Percentiles rank a stretch among this genome's conserved stretches.
Evolutionary conservation across 108 stramenopile species (phyloP).

Genomic region (Craspedostauros australis): DNA sequence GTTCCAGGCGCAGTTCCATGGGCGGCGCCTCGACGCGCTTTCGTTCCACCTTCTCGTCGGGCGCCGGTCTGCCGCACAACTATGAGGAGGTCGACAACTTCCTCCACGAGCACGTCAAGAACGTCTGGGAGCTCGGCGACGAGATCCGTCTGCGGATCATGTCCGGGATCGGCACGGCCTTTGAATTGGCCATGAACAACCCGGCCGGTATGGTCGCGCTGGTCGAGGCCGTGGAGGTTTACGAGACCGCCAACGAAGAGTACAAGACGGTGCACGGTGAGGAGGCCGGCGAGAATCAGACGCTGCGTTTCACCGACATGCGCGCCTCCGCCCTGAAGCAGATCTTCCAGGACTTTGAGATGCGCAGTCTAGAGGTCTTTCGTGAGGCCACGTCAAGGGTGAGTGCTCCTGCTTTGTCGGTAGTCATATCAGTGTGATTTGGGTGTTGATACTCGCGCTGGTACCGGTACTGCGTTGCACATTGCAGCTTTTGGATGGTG

Average conservation of each 20-base stretch:
- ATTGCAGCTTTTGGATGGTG: too few relatives aligned
- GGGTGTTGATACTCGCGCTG: too few relatives aligned
- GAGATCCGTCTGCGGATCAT: constrained; percentile 81
- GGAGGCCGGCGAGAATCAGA: constrained; percentile 35
- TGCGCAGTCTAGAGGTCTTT: constrained; percentile 70
- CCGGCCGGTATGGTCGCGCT: constrained; percentile 86
- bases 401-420: too few relatives aligned
- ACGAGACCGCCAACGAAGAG: constrained; percentile 69
- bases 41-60: not conserved
- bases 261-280: constrained; percentile 57
- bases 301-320: constrained; percentile 81
- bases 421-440: too few relatives aligned
- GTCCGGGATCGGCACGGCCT: constrained; percentile 72
- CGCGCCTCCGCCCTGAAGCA: constrained; percentile 75
- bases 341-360: constrained; percentile 79
- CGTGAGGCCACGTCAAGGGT: too few relatives aligned
- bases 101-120: constrained; percentile 76
- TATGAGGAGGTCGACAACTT: constrained; percentile 72
- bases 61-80: constrained; percentile 26
- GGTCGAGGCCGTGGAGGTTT: constrained; percentile 85
- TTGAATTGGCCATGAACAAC: constrained; percentile 79
- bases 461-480: too few relatives aligned
- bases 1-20: not conserved
- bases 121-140: constrained; percentile 91
- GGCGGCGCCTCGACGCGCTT: not conserved